Percentiles rank a stretch among this genome's conserved stretches.
Evolutionary conservation across 306 rosid genomes (phyloP).

Genomic region (Datisca glomerata): DNA sequence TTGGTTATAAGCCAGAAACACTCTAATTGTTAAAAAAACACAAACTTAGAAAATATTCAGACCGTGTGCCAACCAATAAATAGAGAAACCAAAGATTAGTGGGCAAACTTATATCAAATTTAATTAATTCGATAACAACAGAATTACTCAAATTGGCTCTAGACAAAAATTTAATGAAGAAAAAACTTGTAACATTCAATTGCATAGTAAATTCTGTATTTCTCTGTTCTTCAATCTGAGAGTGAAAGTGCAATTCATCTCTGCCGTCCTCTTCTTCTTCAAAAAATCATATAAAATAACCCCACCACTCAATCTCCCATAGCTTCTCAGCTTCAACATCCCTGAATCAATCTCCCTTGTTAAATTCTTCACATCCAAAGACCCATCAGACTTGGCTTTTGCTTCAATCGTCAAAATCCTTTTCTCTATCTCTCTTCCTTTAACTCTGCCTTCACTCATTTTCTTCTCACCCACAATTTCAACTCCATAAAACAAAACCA

Average conservation of each 20-base stretch:
- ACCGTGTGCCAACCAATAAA: no score
- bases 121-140: no score
- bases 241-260: slow-evolving; percentile 34
- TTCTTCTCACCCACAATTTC: slow-evolving; percentile 16
- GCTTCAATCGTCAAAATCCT: slow-evolving; percentile 17
- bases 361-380: slow-evolving; percentile 10
- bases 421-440: slow-evolving; percentile 13
- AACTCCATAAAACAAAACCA: slow-evolving; percentile 19
- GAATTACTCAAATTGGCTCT: not conserved
- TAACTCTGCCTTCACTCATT: slow-evolving; percentile 11
- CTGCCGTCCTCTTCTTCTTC: slow-evolving; percentile 13
- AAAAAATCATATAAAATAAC: slow-evolving; percentile 31
- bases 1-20: no score
- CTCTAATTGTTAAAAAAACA: no score
- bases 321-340: slow-evolving; percentile 28
- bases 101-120: no score
- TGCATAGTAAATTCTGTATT: slow-evolving; percentile 8
- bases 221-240: slow-evolving; percentile 28
- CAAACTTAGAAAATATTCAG: no score
- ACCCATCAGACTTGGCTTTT: slow-evolving; percentile 11
- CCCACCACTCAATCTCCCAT: slow-evolving; percentile 26
- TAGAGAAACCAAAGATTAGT: no score
- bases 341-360: slow-evolving; percentile 20
- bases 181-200: no score
- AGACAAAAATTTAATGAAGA: not conserved